A percentile compares a stretch with the other conserved stretches of the same genome.
Evolutionary conservation across 768 basidiomycete species (phyloP).

Genomic region (Mycena amicta): DNA sequence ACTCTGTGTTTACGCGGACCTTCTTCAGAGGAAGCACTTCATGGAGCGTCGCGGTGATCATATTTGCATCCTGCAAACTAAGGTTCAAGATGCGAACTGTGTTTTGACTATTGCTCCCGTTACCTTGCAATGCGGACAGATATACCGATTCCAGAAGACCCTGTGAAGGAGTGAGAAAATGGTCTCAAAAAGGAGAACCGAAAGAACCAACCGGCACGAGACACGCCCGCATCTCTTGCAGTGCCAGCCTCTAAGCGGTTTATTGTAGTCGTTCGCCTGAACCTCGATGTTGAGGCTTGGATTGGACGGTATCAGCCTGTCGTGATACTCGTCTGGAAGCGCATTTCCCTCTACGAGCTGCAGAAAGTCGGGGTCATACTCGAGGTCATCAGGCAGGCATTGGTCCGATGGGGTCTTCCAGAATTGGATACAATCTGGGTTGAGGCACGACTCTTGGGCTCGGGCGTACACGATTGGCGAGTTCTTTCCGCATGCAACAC

Average conservation of each 20-base stretch:
- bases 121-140: background rate
- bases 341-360: background rate
- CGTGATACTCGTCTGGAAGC: background rate
- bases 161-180: background rate
- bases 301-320: background rate
- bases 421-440: background rate
- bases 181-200: background rate
- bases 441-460: background rate
- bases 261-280: background rate
- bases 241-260: slow-evolving; percentile 1
- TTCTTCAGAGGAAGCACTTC: background rate
- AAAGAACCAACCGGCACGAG: background rate
- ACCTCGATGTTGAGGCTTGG: background rate
- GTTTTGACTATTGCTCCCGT: background rate
- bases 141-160: background rate
- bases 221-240: slow-evolving; percentile 3
- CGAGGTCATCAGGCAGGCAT: background rate
- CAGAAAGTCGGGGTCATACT: background rate
- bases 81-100: background rate
- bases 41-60: background rate
- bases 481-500: background rate
- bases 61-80: background rate
- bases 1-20: background rate
- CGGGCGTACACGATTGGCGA: slow-evolving; percentile 1
- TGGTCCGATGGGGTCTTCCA: background rate